Evolutionary conservation across 768 basidiomycete genomes (phyloP).

Genomic region (Tephrocybe sp.): DNA sequence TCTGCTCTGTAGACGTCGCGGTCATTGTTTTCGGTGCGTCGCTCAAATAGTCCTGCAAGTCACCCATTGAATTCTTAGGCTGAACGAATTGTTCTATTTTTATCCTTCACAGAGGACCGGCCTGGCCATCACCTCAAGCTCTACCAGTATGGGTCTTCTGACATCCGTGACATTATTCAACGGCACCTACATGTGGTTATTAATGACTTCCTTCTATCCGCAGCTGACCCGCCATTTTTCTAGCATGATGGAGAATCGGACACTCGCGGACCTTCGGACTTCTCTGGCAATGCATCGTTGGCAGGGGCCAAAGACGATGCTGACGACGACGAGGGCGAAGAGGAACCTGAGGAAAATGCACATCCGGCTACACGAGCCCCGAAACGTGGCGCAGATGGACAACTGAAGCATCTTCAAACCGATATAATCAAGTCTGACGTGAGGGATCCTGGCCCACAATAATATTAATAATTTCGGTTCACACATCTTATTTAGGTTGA

Average conservation of each 20-base stretch:
- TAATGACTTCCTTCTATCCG: not conserved
- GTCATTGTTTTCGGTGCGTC: constrained; percentile 74
- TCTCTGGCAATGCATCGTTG: constrained; percentile 32
- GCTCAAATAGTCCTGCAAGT: not conserved
- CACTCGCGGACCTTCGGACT: constrained; percentile 43
- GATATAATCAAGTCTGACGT: constrained; percentile 16
- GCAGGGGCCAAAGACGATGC: constrained; percentile 35
- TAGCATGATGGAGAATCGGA: constrained; percentile 53
- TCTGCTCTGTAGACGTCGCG: constrained; percentile 85
- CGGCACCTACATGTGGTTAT: constrained; percentile 51
- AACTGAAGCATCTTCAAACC: constrained; percentile 26
- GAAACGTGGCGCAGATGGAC: constrained; percentile 33
- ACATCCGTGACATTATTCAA: constrained; percentile 68
- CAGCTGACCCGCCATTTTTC: constrained; percentile 8
- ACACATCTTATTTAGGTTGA: constrained; percentile 16
- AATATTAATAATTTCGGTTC: not conserved
- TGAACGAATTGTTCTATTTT: constrained; percentile 40
- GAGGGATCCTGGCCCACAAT: constrained; percentile 4
- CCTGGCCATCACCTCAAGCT: constrained; percentile 78
- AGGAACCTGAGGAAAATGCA: constrained; percentile 25
- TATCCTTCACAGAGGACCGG: constrained; percentile 61
- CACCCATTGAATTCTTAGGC: constrained; percentile 1
- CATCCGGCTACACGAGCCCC: constrained; percentile 14
- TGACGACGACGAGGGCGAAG: constrained; percentile 40
- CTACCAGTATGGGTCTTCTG: constrained; percentile 76